These are phyloP conservation scores for Teunomyces barrocoloradensis DNA, from an alignment of 805 yeast species.

Conservation along the genomic window DNA sequence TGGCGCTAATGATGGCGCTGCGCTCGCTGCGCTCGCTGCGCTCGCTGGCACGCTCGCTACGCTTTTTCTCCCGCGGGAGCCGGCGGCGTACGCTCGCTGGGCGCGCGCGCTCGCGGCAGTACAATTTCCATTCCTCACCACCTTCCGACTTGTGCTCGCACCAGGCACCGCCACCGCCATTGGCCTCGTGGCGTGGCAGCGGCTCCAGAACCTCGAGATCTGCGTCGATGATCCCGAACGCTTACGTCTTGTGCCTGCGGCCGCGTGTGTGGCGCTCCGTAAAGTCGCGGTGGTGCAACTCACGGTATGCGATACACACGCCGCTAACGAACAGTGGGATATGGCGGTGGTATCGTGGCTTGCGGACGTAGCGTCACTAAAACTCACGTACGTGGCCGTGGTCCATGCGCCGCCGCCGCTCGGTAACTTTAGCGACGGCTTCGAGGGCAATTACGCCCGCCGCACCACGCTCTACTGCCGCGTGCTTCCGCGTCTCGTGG, in stretches of 20 bases:
- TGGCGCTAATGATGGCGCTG: too few relatives aligned
- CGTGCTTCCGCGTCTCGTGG: slow-evolving; percentile 41
- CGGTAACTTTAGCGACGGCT: slow-evolving; percentile 60
- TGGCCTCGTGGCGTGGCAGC: slow-evolving; percentile 10
- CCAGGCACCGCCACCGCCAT: neutral
- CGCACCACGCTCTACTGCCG: slow-evolving; percentile 51
- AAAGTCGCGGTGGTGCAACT: slow-evolving; percentile 35
- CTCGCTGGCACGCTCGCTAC: neutral
- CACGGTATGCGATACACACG: slow-evolving; percentile 33
- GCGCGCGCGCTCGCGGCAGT: neutral
- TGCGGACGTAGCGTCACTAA: slow-evolving; percentile 5
- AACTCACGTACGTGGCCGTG: slow-evolving; percentile 39
- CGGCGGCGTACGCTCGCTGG: neutral
- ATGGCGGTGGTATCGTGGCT: slow-evolving; percentile 44
- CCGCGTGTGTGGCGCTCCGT: slow-evolving; percentile 28
- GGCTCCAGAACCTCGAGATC: slow-evolving; percentile 45
- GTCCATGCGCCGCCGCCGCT: slow-evolving; percentile 57
- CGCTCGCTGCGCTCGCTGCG: too few relatives aligned
- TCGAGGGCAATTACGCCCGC: slow-evolving; percentile 70
- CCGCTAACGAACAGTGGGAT: slow-evolving; percentile 38
- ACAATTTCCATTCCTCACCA: neutral
- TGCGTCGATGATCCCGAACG: slow-evolving; percentile 48
- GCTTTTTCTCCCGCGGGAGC: slow-evolving; percentile 15
- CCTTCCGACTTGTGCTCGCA: neutral
- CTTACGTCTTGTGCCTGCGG: slow-evolving; percentile 32